Evolutionary conservation across 1,284 basidiomycete species (phyloP), one percentile per base, ranked within the genome.

Genomic region (Tausonia pullulans): DNA sequence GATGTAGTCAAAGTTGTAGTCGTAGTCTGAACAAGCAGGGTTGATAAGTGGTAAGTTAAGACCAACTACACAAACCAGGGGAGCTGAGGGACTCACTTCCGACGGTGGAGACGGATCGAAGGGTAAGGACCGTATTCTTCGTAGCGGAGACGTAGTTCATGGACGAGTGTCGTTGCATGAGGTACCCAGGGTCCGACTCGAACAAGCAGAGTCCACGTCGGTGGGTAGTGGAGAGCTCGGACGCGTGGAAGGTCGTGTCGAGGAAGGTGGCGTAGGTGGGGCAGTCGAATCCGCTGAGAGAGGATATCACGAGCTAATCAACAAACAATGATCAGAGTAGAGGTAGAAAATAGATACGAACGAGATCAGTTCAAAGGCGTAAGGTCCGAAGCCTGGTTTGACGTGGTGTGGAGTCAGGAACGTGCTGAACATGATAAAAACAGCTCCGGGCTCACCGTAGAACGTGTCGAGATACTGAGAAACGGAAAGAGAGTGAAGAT

Each of bases 1-100:
- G 54, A 60, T 67, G 69, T 74, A 75, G n/a, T 69, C 67, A 62
- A 73, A 71, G 3, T 64, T 65, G 66, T 74, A 74, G 59, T 74
- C 71, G 65, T 72, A 73, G 65, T 69, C 71, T 8, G 54, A 46
- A 50, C 7, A 50, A 54, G 56, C 62, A 43, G 58, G 3, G 49
- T 27, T 27, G 27, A 27, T 27, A 27, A 27, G 27, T 27, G 27
- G 27, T 27, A 27, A 27, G 27, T 27, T 27, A 27, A 27, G 27
- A 27, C 27, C 27, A 27, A 27, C 27, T 27, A 27, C 27, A 27
- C 27, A 27, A 58, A 41, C 13, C 44, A 50, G 41, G 39, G 27
- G 48, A 53, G n/a, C 52, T n/a, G 52, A 53, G 53, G 46, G 48
- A 41, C n/a, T 52, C 67, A 52, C 63, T 69, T 5, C 74, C 74